phyloP scores from a whole-genome alignment of 495 filamentous ascomycete species.

The Penicillium chermesinum region DNA sequence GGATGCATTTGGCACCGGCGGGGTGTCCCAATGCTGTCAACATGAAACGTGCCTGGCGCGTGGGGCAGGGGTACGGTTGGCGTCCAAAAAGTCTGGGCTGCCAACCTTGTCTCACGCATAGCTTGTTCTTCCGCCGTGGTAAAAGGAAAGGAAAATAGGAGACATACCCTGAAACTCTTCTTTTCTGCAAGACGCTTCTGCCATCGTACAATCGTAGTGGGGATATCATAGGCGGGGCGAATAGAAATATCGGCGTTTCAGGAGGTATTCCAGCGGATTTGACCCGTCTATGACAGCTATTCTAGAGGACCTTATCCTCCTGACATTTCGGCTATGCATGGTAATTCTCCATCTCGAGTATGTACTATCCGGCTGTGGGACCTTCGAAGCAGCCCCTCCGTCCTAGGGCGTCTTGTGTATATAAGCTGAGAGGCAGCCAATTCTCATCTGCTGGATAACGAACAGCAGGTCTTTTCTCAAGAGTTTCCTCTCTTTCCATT shows the following conservation, averaged over 20 bases:
- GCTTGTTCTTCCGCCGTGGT: not conserved
- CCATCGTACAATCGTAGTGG: not conserved
- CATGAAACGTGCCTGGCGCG: constrained; percentile 26
- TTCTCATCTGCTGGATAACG: constrained; percentile 2
- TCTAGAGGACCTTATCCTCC: not conserved
- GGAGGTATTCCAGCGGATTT: not conserved
- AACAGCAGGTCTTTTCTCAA: constrained; percentile 17
- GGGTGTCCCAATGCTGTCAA: constrained; percentile 8
- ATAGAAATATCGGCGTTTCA: constrained; percentile 8
- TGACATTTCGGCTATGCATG: not conserved
- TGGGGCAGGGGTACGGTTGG: constrained; percentile 23
- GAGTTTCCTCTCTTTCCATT: constrained; percentile 11
- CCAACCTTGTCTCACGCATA: constrained; percentile 9
- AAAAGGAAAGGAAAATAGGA: too few relatives aligned
- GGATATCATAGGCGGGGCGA: too few relatives aligned
- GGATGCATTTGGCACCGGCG: not conserved
- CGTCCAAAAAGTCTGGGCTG: constrained; percentile 11
- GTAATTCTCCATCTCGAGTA: not conserved
- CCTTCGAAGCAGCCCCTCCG: not conserved
- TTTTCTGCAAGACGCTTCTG: not conserved
- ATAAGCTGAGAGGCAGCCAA: not conserved
- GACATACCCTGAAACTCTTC: not conserved
- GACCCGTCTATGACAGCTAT: not conserved
- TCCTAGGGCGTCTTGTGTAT: constrained; percentile 1
- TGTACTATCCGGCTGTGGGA: not conserved